Percentiles rank a stretch among this genome's conserved stretches.
Conservation (phyloP, 805 yeast species). For the Candida manassasensis region DNA sequence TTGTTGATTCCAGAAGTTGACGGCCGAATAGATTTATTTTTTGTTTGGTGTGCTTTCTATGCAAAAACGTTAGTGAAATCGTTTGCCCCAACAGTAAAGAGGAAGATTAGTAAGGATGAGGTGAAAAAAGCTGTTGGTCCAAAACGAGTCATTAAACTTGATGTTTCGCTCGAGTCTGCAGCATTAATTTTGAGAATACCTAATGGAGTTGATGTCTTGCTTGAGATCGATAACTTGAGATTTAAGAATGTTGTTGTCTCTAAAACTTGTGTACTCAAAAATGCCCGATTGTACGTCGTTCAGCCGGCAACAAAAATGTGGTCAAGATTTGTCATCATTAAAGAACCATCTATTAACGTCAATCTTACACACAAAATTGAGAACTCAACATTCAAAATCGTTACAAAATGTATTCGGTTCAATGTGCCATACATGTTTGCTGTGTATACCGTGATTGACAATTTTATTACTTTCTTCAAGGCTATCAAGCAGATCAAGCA, state of each 20-base stretch:
- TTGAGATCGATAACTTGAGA: slow-evolving; percentile 38
- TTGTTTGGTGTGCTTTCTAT: slow-evolving; percentile 39
- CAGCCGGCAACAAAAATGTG: slow-evolving; percentile 47
- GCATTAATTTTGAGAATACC: slow-evolving; percentile 43
- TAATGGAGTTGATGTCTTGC: slow-evolving; percentile 40
- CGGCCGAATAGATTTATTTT: slow-evolving; percentile 35
- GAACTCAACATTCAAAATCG: slow-evolving; percentile 17
- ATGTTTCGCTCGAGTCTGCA: slow-evolving; percentile 26
- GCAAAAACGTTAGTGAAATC: slow-evolving; percentile 29
- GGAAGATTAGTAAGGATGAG: slow-evolving; percentile 22
- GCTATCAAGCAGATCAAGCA: slow-evolving; percentile 55
- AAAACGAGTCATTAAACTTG: slow-evolving; percentile 22
- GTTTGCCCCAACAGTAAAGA: slow-evolving; percentile 29
- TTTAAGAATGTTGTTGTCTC: slow-evolving; percentile 21
- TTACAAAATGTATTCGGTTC: slow-evolving; percentile 40
- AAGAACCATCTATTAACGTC: slow-evolving; percentile 12
- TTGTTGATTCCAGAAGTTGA: slow-evolving; percentile 33
- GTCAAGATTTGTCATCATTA: slow-evolving; percentile 34
- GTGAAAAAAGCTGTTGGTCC: slow-evolving; percentile 17
- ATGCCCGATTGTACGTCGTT: slow-evolving; percentile 42
- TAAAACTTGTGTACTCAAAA: slow-evolving; percentile 28
- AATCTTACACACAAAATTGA: slow-evolving; percentile 11
- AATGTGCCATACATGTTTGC: slow-evolving; percentile 70
- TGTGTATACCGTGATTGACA: slow-evolving; percentile 77
- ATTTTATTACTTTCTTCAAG: slow-evolving; percentile 62